Base-by-base conservation (phyloP, 176 grass and related monocot species). In the Avena sativa region DNA sequence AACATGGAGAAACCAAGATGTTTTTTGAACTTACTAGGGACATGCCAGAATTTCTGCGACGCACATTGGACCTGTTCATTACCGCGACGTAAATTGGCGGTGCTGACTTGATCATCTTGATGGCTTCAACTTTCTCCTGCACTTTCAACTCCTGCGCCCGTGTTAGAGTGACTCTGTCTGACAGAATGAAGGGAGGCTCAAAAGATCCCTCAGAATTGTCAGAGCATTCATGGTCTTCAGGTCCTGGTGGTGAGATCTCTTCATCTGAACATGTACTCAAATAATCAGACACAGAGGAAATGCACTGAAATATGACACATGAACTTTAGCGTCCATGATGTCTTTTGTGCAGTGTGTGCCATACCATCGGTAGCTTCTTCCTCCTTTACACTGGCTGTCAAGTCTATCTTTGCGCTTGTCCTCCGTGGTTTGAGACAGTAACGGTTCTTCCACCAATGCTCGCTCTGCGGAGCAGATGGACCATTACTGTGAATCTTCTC, bases 91-190 rank as follows among this genome's bases (percentile, higher is more conserved):
- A 90, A 71, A 90, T 2, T 5, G 84, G 79, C 15, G 32, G 2
- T 71, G 59, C 7, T 1, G 83, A 83, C 10, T 50, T 36, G 11
- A 86, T 82, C 14, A 34, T 34, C 14, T 50, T 36, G 11, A 86
- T 82, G 21, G 71, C 17, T 71, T 30, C 12, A 28, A 82, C 79
- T 86, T 49, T 69, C 71, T 86, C 25, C 38, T 40, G 8, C 20
- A 90, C 72, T 13, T 51, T 86, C 43, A 50, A 69, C 78, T 86
- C 58, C 12, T 90, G 88, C 25, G 57, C 38, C 74, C 9, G 12
- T 63, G 82, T 73, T 74, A 85, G 57, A 73, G 5, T 4, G 3
- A 9, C 2, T 63, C 15, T 81, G 6, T 20, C 13, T 77, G 83
- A 10, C 50, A 86, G 1, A 13, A 90, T 16, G 52, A 86, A 86